Base-by-base conservation (phyloP, 768 basidiomycete genomes). In the Naganishia antarctica region DNA sequence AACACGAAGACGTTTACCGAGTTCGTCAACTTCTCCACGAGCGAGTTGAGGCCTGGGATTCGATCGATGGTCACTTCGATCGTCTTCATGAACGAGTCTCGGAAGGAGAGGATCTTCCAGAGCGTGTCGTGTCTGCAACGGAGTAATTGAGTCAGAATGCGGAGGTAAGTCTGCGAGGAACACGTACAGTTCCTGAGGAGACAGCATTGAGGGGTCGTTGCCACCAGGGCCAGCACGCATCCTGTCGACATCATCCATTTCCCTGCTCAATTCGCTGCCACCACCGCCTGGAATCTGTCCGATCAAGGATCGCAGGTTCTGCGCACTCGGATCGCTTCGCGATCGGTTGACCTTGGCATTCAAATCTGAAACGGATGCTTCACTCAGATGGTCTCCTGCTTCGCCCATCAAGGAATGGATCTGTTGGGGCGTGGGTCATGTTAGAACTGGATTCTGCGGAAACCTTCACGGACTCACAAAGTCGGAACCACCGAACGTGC, bases 61-160 rank as follows among this genome's bases (percentile, higher is more conserved):
- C 85, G 88, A 78, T 93, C 89, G 50, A 77, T 73, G 11, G 74
- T 76, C 63, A 74, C 74, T 60, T 72, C 71, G 49, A 94, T 89
- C 76, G 85, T 87, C 82, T 91, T 92, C 71, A 85, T 83, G 46
- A 87, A 84, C 5, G 85, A 84, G 78, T 94, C 91, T 53, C 90
- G 82, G 79, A 93, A 93, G 28, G 81, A 85, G 73, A 97, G 76
- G 6, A 94, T 84, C 78, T 90, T 84, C 90, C 91, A 93, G 23
- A 93, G 78, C 2, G 86, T 84, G 31, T 57, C 59, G 29, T 61
- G 60, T 34, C 53, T 57, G 53, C 5, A n/a, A n/a, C n/a, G n/a
- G n/a, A n/a, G n/a, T n/a, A n/a, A n/a, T n/a, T n/a, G n/a, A n/a
- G n/a, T n/a, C n/a, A n/a, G n/a, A n/a, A n/a, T n/a, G n/a, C n/a